A percentile compares a stretch with the other conserved stretches of the same genome.
Evolutionary conservation across 345 rosid genomes (phyloP).

Genomic region (Eucalyptus sideroxylon): DNA sequence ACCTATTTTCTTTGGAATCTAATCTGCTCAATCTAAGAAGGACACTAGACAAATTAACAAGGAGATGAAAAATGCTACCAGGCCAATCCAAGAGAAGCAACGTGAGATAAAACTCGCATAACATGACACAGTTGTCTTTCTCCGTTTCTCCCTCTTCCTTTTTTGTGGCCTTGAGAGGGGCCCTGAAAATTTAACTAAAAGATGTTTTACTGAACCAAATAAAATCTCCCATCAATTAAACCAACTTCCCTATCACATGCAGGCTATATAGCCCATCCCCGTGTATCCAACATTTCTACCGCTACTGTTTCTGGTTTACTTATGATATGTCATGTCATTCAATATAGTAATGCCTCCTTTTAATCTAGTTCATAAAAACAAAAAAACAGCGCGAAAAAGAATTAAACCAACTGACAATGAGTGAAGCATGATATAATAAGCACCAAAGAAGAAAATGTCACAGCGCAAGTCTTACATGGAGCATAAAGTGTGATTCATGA

Average conservation of each 20-base stretch:
- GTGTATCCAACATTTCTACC: not conserved
- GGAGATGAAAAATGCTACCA: not conserved
- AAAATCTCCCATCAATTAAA: not conserved
- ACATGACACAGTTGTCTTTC: not conserved
- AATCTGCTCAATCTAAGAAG: not conserved
- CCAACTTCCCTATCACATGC: not conserved
- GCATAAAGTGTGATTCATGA: not conserved
- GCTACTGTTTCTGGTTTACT: not conserved
- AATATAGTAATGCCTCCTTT: not conserved
- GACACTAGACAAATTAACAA: not conserved
- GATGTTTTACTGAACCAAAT: not conserved
- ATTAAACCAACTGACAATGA: not conserved
- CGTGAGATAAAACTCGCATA: not conserved
- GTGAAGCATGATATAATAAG: not conserved
- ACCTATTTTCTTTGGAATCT: not conserved
- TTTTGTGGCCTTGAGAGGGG: not conserved
- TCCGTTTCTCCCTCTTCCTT: not conserved
- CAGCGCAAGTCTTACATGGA: not conserved
- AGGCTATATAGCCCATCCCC: not conserved
- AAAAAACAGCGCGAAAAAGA: not conserved
- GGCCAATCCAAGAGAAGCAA: not conserved
- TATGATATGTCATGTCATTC: not conserved
- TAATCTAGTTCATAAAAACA: not conserved
- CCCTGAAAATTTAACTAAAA: not conserved
- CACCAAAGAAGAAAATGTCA: not conserved